phyloP scores from a whole-genome alignment of 2,329 filamentous ascomycete species.

The Alternaria infectoria region DNA sequence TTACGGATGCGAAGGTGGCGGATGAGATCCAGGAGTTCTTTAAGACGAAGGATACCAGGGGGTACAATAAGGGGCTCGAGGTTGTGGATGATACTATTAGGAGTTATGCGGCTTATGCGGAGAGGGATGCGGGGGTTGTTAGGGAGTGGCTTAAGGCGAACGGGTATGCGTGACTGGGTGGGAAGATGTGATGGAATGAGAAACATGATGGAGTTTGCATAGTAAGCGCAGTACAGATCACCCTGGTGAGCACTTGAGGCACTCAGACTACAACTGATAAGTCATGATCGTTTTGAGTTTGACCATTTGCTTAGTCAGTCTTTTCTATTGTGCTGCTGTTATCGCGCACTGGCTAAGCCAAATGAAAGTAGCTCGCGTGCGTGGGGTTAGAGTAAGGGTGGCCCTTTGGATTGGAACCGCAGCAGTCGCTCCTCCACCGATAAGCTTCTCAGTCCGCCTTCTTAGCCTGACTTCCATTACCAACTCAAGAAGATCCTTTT shows the following conservation, averaged over 20 bases:
- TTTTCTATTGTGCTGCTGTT: too few relatives aligned
- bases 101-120: conserved; percentile 80
- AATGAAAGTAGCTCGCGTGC: background rate
- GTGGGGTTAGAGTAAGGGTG: background rate
- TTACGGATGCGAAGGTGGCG: conserved; percentile 71
- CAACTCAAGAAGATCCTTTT: rapidly evolving
- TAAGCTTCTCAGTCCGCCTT: background rate
- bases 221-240: too few relatives aligned
- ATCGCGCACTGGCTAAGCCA: background rate
- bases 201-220: background rate
- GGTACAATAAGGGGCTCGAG: conserved; percentile 83
- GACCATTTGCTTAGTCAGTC: too few relatives aligned
- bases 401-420: background rate
- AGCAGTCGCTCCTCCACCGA: background rate
- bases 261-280: too few relatives aligned
- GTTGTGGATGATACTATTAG: conserved; percentile 86
- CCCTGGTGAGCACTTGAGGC: too few relatives aligned
- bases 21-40: conserved; percentile 87
- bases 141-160: conserved; percentile 78
- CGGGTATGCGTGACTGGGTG: conserved; percentile 55
- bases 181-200: background rate
- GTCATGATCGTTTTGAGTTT: too few relatives aligned
- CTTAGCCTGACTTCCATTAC: too few relatives aligned
- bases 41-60: conserved; percentile 80
- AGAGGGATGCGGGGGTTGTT: conserved; percentile 74